Base-by-base conservation (phyloP, 2,329 filamentous ascomycete genomes). In the Magnaporthiopsis rhizophila region DNA sequence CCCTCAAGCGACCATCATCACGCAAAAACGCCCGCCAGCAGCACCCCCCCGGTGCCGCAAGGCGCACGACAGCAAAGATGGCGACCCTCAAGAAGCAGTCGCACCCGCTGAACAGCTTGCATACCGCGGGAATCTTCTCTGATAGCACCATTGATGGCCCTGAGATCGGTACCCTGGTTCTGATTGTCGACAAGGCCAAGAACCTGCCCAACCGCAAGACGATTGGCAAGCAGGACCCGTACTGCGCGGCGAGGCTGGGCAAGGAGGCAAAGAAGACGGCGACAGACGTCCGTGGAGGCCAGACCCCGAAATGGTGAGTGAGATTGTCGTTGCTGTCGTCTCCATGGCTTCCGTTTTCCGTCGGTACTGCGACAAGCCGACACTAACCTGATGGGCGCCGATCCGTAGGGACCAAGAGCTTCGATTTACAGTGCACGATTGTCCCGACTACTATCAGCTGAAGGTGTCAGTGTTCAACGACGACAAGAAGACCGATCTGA, bases 201-300 rank as follows among this genome's bases (percentile, higher is more conserved):
- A 99, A 99, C 75, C 80, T 99, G 69, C 95, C 95, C 62, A 99
- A 99, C 78, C 82, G 92, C 70, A 96, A 96, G 81, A 95, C 92
- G 7, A 97, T 99, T 81, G 95, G 95, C 64, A 99, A 99, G 79
- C 95, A 99, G 79, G 93, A 98, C 74, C 94, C 95, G 0, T 99
- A 98, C 77, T 97, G 93, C 77, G 95, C 95, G 53, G 93, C 92
- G 38, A 84, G 95, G 64, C 79, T 99, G 59, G 95, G 94, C 45
- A 99, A 99, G 76, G 93, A 98, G 77, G 95, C 95, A 61, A 96
- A 96, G 80, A 97, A 97, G 83, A 99, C 95, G 3, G 89, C 89
- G 57, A 97, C 94, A 5, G 95, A 99, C 76, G 88, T 94, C 70
- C 85, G 95, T 73, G 95, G 95, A 68, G 95, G 95, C 58, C 95